Percentiles rank a stretch among this genome's conserved stretches.
Evolutionary conservation across 2,329 filamentous ascomycete genomes (phyloP).

Genomic region (Pseudopyricularia cyperi): DNA sequence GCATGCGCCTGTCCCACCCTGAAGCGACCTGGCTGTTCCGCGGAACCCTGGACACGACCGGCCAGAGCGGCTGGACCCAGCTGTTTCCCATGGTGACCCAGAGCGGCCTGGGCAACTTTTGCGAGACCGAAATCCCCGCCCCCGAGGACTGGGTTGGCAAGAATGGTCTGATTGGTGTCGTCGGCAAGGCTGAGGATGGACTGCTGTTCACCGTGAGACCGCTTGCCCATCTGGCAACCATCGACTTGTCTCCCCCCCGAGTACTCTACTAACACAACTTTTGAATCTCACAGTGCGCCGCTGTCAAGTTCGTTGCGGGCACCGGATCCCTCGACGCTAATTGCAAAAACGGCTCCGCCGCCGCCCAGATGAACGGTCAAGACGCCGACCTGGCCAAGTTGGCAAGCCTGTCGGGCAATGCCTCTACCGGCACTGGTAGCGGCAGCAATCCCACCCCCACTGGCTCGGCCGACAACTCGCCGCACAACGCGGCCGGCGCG

Average conservation of each 20-base stretch:
- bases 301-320: slow-evolving; percentile 40
- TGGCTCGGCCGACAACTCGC: background rate
- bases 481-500: background rate
- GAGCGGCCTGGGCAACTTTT: slow-evolving; percentile 40
- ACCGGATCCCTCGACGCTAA: slow-evolving; percentile 8
- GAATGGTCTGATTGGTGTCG: slow-evolving; percentile 40
- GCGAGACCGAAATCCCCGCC: slow-evolving; percentile 32
- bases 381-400: background rate
- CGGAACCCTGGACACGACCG: slow-evolving; percentile 36
- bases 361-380: background rate
- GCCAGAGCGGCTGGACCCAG: slow-evolving; percentile 37
- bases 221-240: too few species aligned
- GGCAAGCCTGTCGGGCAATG: background rate
- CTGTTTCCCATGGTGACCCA: slow-evolving; percentile 40
- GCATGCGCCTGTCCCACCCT: slow-evolving; percentile 33
- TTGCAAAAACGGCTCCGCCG: background rate
- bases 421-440: background rate
- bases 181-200: slow-evolving; percentile 40
- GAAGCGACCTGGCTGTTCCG: slow-evolving; percentile 45
- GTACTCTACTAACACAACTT: background rate
- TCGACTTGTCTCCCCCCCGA: too few species aligned
- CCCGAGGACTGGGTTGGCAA: slow-evolving; percentile 38
- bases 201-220: slow-evolving; percentile 38
- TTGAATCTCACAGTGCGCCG: slow-evolving; percentile 30
- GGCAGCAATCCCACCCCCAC: background rate